Conservation (phyloP, 192 early-diverging fungal species). For the Coemansia sp. region DNA sequence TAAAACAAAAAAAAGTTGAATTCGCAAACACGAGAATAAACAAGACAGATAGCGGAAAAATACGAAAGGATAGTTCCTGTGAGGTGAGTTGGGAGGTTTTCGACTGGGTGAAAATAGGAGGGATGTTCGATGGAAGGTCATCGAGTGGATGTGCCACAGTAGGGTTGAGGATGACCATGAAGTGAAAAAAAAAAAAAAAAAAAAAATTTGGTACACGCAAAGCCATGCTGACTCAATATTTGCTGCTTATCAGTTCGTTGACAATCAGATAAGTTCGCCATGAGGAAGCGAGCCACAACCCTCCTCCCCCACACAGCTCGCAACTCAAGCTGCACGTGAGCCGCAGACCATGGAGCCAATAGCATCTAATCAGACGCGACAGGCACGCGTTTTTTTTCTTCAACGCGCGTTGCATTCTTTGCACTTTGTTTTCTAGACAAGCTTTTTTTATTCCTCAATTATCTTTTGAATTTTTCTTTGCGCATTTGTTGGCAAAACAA, state of each 20-base stretch:
- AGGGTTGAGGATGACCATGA: no score
- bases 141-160: not conserved
- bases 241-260: not conserved
- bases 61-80: not conserved
- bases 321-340: not conserved
- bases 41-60: conserved; percentile 2
- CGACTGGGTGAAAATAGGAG: not conserved
- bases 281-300: not conserved
- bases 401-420: not conserved
- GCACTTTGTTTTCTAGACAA: not conserved
- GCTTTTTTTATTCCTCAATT: not conserved
- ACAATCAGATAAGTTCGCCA: no score
- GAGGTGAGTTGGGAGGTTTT: not conserved
- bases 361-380: not conserved
- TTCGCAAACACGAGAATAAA: not conserved
- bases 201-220: not conserved
- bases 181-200: not conserved
- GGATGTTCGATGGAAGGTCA: not conserved
- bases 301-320: not conserved
- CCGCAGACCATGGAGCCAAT: not conserved
- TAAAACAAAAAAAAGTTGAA: not conserved
- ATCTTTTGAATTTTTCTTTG: conserved; percentile 16
- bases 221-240: not conserved
- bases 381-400: conserved; percentile 7
- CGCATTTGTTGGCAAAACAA: not conserved